Evolutionary conservation across 129 eudicot genomes (phyloP).

Genomic region (Daucus carota): DH1_v3.0 NC_030388.2:5840001-5840500

Average conservation of each 20-base stretch:
- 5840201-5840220: background rate
- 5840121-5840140: background rate
- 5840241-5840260: background rate
- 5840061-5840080: conserved; percentile 7
- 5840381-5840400: background rate
- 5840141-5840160: background rate
- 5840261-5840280: background rate
- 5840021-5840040: conserved; percentile 7
- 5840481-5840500: background rate
- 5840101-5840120: conserved; percentile 3
- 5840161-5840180: background rate
- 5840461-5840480: background rate
- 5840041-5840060: conserved; percentile 3
- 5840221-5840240: background rate
- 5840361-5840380: no score
- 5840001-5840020: background rate
- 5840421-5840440: no score
- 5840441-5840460: background rate
- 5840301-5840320: background rate
- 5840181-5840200: background rate
- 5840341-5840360: background rate
- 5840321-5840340: background rate
- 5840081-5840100: conserved; percentile 10
- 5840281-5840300: background rate
- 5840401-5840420: background rate